Conservation (phyloP, 1,284 basidiomycete species). For the Cutaneotrichosporon cutaneum region DNA sequence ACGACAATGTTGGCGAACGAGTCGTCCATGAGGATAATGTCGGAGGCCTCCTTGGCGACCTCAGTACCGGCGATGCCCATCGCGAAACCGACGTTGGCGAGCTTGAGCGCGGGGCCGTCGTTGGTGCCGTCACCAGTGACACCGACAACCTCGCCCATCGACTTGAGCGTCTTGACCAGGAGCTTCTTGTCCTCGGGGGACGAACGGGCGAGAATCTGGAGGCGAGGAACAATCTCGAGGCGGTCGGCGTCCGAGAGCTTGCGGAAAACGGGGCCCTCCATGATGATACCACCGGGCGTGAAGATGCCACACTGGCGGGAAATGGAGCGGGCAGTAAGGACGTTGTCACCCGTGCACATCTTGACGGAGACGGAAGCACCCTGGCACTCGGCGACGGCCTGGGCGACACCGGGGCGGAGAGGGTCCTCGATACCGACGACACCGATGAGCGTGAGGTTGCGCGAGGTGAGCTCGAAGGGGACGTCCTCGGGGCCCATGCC, state of each 20-base stretch:
- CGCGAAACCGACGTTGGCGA: constrained; percentile 88
- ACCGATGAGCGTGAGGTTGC: constrained; percentile 77
- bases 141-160: constrained; percentile 87
- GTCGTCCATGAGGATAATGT: constrained; percentile 98
- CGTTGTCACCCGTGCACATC: constrained; percentile 99
- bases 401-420: constrained; percentile 80
- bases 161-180: constrained; percentile 83
- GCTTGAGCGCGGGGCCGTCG: constrained; percentile 94
- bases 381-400: constrained; percentile 82
- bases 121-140: constrained; percentile 99
- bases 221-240: constrained; percentile 57
- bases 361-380: constrained; percentile 92
- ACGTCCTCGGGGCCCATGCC: constrained; percentile 60
- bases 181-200: constrained; percentile 96
- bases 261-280: constrained; percentile 69
- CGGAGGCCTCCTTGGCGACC: constrained; percentile 97
- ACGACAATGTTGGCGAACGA: constrained; percentile 95
- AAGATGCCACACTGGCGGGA: constrained; percentile 84
- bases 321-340: constrained; percentile 84
- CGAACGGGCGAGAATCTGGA: constrained; percentile 78
- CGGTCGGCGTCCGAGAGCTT: constrained; percentile 56
- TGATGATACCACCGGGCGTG: constrained; percentile 54
- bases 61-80: constrained; percentile 99
- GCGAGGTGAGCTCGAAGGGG: constrained; percentile 68
- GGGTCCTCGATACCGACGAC: constrained; percentile 96